Conservation (phyloP, 805 yeast genomes). For the Candida sphagnicola region DNA sequence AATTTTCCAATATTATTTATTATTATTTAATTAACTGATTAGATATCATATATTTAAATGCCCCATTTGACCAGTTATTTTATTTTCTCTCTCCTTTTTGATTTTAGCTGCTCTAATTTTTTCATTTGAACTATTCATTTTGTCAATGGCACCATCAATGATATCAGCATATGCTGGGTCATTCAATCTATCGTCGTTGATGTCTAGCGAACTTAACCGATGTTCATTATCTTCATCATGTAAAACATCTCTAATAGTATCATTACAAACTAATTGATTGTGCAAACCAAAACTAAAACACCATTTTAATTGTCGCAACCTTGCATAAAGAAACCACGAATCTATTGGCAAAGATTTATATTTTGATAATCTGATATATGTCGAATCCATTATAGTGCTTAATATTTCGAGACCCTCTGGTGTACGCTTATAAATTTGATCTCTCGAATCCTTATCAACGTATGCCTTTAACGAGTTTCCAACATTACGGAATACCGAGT, state of each 20-base stretch:
- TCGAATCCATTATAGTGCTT: constrained; percentile 26
- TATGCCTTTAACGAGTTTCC: constrained; percentile 43
- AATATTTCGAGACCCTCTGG: constrained; percentile 32
- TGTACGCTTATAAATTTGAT: constrained; percentile 32
- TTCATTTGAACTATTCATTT: constrained; percentile 20
- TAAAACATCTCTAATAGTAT: constrained; percentile 30
- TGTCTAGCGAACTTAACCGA: constrained; percentile 11
- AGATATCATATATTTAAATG: constrained; percentile 15
- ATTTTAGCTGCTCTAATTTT: constrained; percentile 32
- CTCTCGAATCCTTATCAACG: constrained; percentile 29
- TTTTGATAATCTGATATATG: constrained; percentile 42
- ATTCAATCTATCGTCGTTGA: constrained; percentile 10
- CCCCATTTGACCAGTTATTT: constrained; percentile 28
- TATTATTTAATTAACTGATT: too few relatives aligned
- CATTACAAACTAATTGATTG: constrained; percentile 41
- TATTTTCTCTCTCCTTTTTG: constrained; percentile 34
- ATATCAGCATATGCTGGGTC: constrained; percentile 6
- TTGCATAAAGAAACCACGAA: constrained; percentile 47
- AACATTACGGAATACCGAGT: constrained; percentile 59
- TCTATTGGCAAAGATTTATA: constrained; percentile 44
- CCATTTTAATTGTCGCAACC: constrained; percentile 48
- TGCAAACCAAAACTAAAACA: constrained; percentile 51
- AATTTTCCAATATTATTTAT: too few relatives aligned
- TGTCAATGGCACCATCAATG: constrained; percentile 8
- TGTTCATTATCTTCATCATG: constrained; percentile 28